Evolutionary conservation across 495 filamentous ascomycete species (phyloP), one percentile per base, ranked within the genome.

Genomic region (Saxophila tyrrhenica): DNA sequence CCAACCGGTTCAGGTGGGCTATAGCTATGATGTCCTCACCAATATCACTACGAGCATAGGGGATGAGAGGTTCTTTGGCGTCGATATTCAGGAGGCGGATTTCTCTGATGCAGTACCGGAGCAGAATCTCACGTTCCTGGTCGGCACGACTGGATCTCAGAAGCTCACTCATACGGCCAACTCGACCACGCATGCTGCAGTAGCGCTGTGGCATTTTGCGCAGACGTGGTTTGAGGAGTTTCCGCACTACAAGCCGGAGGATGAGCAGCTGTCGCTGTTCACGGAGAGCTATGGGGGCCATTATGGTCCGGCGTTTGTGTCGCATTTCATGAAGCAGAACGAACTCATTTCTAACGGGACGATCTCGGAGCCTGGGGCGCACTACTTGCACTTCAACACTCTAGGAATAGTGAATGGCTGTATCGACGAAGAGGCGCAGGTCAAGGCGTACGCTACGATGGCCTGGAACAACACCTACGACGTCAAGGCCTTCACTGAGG

Each of bases 161-260:
- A 62, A 68, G 24, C 41, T 44, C 20, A 39, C 41, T 29, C 65
- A 70, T 46, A 84, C 81, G 0, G 69, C 81, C 21, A 86, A 86
- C 55, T 85, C 82, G 1, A 85, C 82, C 0, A 70, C 77, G 47
- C 77, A 77, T 38, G 76, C 84, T 2, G 84, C 80, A n/a, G 67
- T 70, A 54, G 77, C 80, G 16, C 70, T 81, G 29, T 88, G 82
- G 79, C 79, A 86, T 59, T 79, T 86, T 68, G 65, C 86, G 42
- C 84, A 87, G 62, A 76, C 76, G 11, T 87, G 84, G 64, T 61
- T 86, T 10, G 64, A 69, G 0, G 71, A 74, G 7, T 87, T 87
- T 50, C 84, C 84, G 0, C 76, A 85, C 62, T 84, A 86, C 64
- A 81, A 78, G 23, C 72, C 70, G 38, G 71, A 70, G 0, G 70